Conservation (phyloP, 176 grass and related monocot species). For the Zea luxurians region DNA sequence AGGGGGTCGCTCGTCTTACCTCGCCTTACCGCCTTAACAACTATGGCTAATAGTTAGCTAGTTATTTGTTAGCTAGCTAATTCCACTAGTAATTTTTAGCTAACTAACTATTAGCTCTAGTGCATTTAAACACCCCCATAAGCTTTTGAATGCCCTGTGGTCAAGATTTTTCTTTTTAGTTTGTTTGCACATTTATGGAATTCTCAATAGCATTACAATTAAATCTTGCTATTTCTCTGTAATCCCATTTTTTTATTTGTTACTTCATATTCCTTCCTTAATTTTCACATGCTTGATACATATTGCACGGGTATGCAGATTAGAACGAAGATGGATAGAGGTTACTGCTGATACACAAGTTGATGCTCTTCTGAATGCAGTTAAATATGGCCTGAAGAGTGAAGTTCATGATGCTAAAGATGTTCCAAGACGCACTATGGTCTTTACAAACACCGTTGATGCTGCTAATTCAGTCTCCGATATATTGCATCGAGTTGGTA, state of each 20-base stretch:
- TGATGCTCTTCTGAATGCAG: conserved; percentile 78
- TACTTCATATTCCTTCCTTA: conserved; percentile 5
- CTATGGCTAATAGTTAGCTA: too few species aligned
- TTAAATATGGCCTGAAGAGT: conserved; percentile 56
- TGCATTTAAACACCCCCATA: not conserved
- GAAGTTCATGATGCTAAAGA: conserved; percentile 40
- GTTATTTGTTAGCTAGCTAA: too few species aligned
- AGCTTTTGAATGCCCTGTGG: conserved; percentile 12
- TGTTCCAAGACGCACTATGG: conserved; percentile 68
- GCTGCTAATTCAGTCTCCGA: conserved; percentile 76
- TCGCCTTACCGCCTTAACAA: too few species aligned
- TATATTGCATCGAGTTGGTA: conserved; percentile 66
- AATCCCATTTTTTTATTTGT: conserved; percentile 15
- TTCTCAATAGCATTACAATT: not conserved
- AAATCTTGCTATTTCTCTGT: not conserved
- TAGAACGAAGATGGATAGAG: conserved; percentile 88
- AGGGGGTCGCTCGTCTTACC: too few species aligned
- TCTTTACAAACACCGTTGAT: conserved; percentile 93
- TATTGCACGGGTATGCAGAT: conserved; percentile 43
- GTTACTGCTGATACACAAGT: conserved; percentile 92
- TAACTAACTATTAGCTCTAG: too few species aligned
- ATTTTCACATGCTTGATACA: conserved; percentile 22
- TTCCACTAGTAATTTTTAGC: too few species aligned
- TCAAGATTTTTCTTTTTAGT: not conserved
- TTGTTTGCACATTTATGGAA: not conserved